These are phyloP conservation scores for Cordyceps tenuipes DNA, from an alignment of 2,329 filamentous ascomycete genomes.

Conservation along the genomic window DNA sequence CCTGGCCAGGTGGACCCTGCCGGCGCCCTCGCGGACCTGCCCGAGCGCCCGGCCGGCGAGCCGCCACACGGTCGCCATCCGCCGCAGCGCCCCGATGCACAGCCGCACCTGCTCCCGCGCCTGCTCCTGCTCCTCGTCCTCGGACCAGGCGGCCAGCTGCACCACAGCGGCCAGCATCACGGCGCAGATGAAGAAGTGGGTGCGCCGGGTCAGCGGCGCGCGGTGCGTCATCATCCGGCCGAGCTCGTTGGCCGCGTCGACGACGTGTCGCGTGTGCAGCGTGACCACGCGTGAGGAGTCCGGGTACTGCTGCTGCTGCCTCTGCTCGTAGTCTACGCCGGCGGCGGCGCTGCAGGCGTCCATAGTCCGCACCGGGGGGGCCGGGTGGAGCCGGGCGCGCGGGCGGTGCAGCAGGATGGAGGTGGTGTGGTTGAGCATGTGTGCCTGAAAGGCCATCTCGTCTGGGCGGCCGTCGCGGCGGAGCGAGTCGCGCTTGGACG, in stretches of 20 bases:
- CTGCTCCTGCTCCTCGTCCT: no score
- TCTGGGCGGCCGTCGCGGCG: neutral
- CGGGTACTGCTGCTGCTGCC: neutral
- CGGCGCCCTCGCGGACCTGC: neutral
- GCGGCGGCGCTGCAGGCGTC: neutral
- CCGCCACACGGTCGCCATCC: neutral
- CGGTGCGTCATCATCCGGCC: constrained; percentile 6
- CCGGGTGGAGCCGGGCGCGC: neutral
- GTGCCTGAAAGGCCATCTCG: constrained; percentile 10
- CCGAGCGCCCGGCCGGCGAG: neutral
- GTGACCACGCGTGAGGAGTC: neutral
- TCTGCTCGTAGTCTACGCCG: neutral
- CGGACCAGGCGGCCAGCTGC: constrained; percentile 4
- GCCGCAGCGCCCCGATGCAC: constrained; percentile 8
- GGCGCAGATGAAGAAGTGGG: constrained; percentile 9
- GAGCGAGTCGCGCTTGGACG: constrained; percentile 1
- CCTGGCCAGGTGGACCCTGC: neutral
- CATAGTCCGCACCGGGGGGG: neutral
- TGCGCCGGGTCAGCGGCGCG: neutral
- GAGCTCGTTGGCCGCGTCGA: neutral
- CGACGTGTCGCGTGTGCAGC: neutral
- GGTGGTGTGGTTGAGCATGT: constrained; percentile 2
- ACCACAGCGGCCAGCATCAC: neutral
- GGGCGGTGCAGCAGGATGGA: constrained; percentile 1
- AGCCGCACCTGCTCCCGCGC: neutral